Evolutionary conservation across 1,284 basidiomycete species (phyloP), one percentile per base, ranked within the genome.

Genomic region (Sanghuangporus sanghuang): DNA sequence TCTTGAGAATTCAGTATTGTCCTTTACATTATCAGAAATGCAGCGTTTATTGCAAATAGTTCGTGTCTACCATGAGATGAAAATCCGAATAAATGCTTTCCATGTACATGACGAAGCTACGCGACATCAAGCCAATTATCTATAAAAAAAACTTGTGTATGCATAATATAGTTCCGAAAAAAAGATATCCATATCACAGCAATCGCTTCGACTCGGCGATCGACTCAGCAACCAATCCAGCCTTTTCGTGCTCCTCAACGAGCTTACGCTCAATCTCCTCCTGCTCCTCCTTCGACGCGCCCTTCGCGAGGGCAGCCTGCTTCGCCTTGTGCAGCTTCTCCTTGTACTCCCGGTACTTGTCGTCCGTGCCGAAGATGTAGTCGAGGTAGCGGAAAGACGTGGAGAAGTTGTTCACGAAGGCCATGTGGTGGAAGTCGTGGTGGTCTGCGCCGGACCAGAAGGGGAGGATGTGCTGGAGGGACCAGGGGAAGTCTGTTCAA

Each of bases 391-490:
- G 85, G 86, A 96, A 96, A 16, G 89, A 92, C 38, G 94, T 95
- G 18, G 92, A 90, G 76, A 84, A 96, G 81, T 95, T 95, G 82
- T 93, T 93, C 62, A 85, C 85, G 78, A 93, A 93, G 1, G 90
- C 87, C 92, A 93, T 93, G 78, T 96, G 93, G 76, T 96, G 94
- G 85, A 93, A 96, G 73, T 95, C 96, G 76, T 98, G 96, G 81
- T 98, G 96, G 73, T 99, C 97, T 0, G 96, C 97, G 57, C 97
- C 96, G 27, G 95, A 94, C 96, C 96, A 99, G 85, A 98, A 94
- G 3, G 96, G 96, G 36, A 99, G 66, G 72, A 94, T 89, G 81
- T 96, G 89, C 71, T 95, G 90, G 67, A 99, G 81, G n/a, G 93
- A 96, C 95, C 94, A 96, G 3, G 95, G 95, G 84, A 97, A 97